A percentile compares a stretch with the other conserved stretches of the same genome.
These are phyloP conservation scores for Arthrobotrys pseudoclavata DNA, from an alignment of 2,329 filamentous ascomycete species.

Conservation along the genomic window DNA sequence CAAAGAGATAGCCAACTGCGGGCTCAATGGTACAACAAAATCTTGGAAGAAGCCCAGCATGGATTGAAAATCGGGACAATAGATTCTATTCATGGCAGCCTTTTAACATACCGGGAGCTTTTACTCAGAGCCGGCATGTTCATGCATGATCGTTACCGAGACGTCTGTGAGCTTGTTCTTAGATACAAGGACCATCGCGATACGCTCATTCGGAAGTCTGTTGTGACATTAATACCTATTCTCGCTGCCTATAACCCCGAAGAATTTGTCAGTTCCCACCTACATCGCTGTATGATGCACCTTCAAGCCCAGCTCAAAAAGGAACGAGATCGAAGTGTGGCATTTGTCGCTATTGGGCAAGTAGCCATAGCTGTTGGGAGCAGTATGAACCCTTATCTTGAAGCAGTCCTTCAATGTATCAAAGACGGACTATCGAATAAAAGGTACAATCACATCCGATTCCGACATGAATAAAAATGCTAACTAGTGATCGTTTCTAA, in stretches of 20 bases:
- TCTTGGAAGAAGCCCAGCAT: conserved; percentile 85
- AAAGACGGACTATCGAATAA: conserved; percentile 75
- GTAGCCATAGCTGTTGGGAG: conserved; percentile 97
- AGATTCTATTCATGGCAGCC: conserved; percentile 92
- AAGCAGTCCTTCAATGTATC: conserved; percentile 93
- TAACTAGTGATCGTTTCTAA: neutral
- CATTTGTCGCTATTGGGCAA: conserved; percentile 95
- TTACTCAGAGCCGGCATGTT: conserved; percentile 98
- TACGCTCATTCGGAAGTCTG: conserved; percentile 85
- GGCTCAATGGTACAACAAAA: conserved; percentile 87
- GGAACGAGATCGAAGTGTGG: conserved; percentile 86
- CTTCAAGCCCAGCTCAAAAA: conserved; percentile 93
- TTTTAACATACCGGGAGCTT: conserved; percentile 91
- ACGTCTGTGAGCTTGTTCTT: conserved; percentile 91
- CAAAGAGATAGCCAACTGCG: conserved; percentile 91
- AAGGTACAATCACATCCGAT: conserved; percentile 54
- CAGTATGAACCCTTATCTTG: conserved; percentile 92
- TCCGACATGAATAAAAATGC: neutral
- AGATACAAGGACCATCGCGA: conserved; percentile 95
- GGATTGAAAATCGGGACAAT: conserved; percentile 85
- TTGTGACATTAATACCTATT: conserved; percentile 91
- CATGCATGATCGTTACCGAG: conserved; percentile 94
- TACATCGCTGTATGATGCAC: conserved; percentile 98
- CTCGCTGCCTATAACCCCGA: conserved; percentile 91
- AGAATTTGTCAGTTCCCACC: conserved; percentile 87